A percentile compares a stretch with the other conserved stretches of the same genome.
These are phyloP conservation scores for Tuber indicum DNA, from an alignment of 495 filamentous ascomycete genomes.

Conservation along the genomic window DNA sequence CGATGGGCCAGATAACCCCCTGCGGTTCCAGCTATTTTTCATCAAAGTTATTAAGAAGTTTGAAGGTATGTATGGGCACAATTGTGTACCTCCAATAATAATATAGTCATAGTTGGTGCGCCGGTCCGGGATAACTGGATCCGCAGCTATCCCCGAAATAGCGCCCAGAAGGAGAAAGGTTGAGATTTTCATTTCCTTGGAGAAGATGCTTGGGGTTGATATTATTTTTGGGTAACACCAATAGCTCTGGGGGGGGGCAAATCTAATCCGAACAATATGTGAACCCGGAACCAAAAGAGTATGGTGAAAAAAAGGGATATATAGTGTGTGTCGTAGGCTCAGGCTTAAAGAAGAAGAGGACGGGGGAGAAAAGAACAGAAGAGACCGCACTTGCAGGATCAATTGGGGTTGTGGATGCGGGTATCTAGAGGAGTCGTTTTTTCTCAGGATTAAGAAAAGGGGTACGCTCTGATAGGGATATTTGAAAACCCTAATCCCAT, in stretches of 20 bases:
- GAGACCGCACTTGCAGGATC: background rate
- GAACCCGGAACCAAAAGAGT: background rate
- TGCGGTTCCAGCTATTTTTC: constrained; percentile 24
- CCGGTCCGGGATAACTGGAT: background rate
- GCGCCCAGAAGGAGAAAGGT: background rate
- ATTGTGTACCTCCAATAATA: background rate
- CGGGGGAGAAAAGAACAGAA: no score
- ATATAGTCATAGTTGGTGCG: background rate
- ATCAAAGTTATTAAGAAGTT: background rate
- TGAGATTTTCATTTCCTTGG: background rate
- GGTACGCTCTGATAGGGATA: background rate
- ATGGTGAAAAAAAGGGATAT: background rate
- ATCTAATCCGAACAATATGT: background rate
- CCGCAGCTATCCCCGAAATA: background rate
- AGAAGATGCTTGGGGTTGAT: background rate
- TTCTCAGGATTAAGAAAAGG: background rate
- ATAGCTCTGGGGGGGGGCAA: background rate
- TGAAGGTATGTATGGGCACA: background rate
- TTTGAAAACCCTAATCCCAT: background rate
- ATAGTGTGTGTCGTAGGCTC: background rate
- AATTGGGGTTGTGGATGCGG: background rate
- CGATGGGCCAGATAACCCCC: constrained; percentile 30
- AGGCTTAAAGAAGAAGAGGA: background rate
- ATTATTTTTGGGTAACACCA: background rate
- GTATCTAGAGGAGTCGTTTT: background rate